Evolutionary conservation across 805 yeast genomes (phyloP).

Genomic region (Dipodascopsis uninucleata): DNA sequence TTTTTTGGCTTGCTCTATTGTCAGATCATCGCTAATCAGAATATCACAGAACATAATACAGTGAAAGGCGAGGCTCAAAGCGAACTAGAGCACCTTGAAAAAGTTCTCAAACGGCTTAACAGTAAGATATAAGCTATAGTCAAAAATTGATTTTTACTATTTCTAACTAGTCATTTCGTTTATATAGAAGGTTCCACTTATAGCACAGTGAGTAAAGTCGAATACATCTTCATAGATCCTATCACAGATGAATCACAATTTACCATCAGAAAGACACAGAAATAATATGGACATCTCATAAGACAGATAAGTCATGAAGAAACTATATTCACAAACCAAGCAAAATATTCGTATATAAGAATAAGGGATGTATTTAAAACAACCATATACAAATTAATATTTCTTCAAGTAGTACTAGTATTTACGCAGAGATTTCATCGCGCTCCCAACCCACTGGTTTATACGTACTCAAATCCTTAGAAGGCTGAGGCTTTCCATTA

Average conservation of each 20-base stretch:
- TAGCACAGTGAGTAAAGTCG: constrained; percentile 13
- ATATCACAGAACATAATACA: constrained; percentile 8
- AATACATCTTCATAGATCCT: neutral
- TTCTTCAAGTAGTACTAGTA: too few relatives aligned
- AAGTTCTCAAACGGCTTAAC: constrained; percentile 4
- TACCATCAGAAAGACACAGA: constrained; percentile 7
- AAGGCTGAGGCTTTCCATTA: constrained; percentile 36
- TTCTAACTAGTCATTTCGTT: neutral
- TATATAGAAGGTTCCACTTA: constrained; percentile 6
- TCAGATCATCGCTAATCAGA: neutral
- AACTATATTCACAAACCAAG: neutral
- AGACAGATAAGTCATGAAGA: neutral
- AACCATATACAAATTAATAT: neutral
- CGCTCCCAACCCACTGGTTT: constrained; percentile 38
- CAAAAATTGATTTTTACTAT: neutral
- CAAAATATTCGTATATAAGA: neutral
- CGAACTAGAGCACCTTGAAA: neutral
- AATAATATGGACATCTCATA: too few relatives aligned
- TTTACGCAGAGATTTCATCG: constrained; percentile 35
- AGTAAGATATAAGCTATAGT: constrained; percentile 2
- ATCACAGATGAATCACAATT: constrained; percentile 4
- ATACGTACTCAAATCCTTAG: constrained; percentile 33
- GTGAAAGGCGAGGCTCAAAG: constrained; percentile 22
- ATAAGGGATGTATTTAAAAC: neutral
- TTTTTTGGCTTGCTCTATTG: neutral